Percentiles rank a stretch among this genome's conserved stretches.
These are phyloP conservation scores for Penicillium frequentans DNA, from an alignment of 2,329 filamentous ascomycete species.

Conservation along the genomic window DNA sequence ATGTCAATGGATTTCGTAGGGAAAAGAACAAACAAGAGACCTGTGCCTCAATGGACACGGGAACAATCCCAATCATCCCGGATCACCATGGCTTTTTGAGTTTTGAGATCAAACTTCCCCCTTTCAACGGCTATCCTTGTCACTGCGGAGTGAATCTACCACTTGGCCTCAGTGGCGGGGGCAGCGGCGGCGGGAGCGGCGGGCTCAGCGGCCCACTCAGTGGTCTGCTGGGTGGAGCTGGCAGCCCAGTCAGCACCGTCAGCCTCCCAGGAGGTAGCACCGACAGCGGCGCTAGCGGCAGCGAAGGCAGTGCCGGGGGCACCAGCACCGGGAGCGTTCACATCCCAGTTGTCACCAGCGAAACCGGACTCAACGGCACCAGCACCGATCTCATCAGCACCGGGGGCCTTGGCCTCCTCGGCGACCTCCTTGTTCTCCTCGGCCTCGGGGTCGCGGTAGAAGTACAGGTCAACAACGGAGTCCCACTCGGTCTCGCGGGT, in stretches of 20 bases:
- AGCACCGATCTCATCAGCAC: conserved; percentile 79
- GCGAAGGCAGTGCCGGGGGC: conserved; percentile 65
- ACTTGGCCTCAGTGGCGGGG: conserved; percentile 34
- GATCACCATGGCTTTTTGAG: conserved; percentile 24
- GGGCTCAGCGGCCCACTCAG: conserved; percentile 45
- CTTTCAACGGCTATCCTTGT: conserved; percentile 32
- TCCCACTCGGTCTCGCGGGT: conserved; percentile 98
- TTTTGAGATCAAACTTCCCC: conserved; percentile 21
- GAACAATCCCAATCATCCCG: conserved; percentile 25
- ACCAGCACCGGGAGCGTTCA: conserved; percentile 61
- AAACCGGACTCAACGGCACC: conserved; percentile 78
- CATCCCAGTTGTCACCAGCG: conserved; percentile 80
- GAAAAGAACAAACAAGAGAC: conserved; percentile 26
- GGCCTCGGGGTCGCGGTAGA: conserved; percentile 99
- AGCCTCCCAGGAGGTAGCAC: conserved; percentile 63
- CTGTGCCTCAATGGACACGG: conserved; percentile 8
- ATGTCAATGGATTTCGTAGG: conserved; percentile 20
- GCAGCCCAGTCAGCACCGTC: conserved; percentile 56
- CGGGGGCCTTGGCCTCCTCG: conserved; percentile 79
- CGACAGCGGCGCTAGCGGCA: conserved; percentile 64
- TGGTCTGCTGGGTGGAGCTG: conserved; percentile 41
- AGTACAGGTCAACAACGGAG: conserved; percentile 99
- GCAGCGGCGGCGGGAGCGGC: conserved; percentile 21
- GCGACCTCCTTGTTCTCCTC: conserved; percentile 96
- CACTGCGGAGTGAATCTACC: conserved; percentile 35